Base-by-base conservation (phyloP, 345 rosid genomes). In the Ceriops decandra region DNA sequence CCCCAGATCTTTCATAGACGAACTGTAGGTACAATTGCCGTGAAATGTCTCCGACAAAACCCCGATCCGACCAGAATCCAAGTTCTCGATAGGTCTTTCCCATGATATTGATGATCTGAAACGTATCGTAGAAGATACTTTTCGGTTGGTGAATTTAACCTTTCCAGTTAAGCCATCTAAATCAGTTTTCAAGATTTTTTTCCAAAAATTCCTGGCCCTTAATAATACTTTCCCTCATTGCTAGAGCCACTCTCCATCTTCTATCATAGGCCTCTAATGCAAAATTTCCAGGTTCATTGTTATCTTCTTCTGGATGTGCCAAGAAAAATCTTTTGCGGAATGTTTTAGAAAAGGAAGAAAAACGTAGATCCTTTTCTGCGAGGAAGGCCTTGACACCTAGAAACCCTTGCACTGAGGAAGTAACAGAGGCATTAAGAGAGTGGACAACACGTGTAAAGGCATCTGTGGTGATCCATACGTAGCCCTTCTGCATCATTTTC, bases 381-480 rank as follows among this genome's bases (percentile, higher is more conserved):
- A 66, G 53, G 35, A 74, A 57, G 62, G 63, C 68, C 54, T 32
- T 76, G 56, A 80, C 66, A 22, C 76, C 76, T 22, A 80, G 4
- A 64, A 74, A 7, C 28, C 83, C 83, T 74, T 76, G 72, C 76
- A 74, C 70, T 5, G 73, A 53, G 6, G 74, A 57, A 7, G 74
- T 54, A 35, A 54, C 31, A 5, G 72, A 71, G 15, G 69, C 38
- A 27, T 68, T 22, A 15, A 74, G 5, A 26, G 76, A 63, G 36
- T 74, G 63, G 10, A 61, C 42, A 31, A 68, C 72, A 26, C 72
- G 65, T 33, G 81, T 68, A 47, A 81, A 19, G 27, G 66, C n/a
- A 51, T 65, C 57, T 31, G 81, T 77, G 8, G 76, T 51, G 58
- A 81, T 81, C 84, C 84, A 81, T 4, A 74, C 78, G 52, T 63